Evolutionary conservation across 2,329 filamentous ascomycete species (phyloP), one percentile per base, ranked within the genome.

Genomic region (Nemania diffusa): DNA sequence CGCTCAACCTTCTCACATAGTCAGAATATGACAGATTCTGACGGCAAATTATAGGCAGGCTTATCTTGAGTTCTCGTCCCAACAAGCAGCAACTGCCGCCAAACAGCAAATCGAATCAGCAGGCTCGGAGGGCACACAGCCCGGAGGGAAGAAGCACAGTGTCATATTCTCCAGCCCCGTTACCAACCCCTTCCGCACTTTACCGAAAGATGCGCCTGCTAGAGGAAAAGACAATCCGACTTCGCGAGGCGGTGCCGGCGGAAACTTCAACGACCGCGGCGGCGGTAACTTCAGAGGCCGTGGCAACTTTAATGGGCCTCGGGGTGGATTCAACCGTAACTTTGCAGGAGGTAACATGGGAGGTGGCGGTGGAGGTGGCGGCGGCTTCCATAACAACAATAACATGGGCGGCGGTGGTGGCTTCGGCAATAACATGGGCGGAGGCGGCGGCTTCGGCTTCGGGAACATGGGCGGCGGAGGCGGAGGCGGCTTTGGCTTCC

Each of bases 131-230:
- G 84, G 85, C 22, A 81, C 79, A 64, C 84, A 83, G 71, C 82
- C 81, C 64, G 84, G 79, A 74, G 90, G 85, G 69, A 94, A 94
- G 78, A 92, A 92, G 76, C 87, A 92, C 71, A 87, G 84, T 0
- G 88, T 92, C 53, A 88, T 88, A 65, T 97, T 94, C 82, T 91
- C 92, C 60, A 91, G 88, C 70, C 90, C 93, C 0, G 87, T 88
- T 55, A 85, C 87, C 72, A 98, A 98, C 78, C 94, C 94, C 0
- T 98, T 97, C 87, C 91, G 92, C 71, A 97, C 94, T 0, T 82
- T 97, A 4, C 94, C 94, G 20, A 97, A 97, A 81, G 94, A 97
- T 77, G 91, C 91, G 0, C 93, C 92, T 0, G 86, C 87, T 73
- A 88, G 92, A 29, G 84, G 84, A 65, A 90, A 85, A 42, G 90